Evolutionary conservation across 345 rosid species (phyloP).

Genomic region (Salix brachista): DNA sequence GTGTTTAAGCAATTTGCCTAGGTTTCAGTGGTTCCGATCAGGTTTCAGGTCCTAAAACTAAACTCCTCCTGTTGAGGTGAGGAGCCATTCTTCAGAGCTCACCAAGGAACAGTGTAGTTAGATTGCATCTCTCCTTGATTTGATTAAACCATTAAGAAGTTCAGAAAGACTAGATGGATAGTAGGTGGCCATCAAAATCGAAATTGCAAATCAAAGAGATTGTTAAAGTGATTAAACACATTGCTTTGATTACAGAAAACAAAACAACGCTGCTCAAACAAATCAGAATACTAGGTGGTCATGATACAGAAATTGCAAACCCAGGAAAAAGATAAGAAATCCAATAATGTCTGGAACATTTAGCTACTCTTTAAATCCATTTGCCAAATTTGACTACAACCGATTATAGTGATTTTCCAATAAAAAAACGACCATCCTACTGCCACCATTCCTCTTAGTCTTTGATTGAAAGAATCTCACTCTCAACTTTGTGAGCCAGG

Average conservation of each 20-base stretch:
- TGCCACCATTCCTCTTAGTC: background rate
- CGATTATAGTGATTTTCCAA: background rate
- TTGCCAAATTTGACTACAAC: background rate
- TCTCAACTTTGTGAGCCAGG: conserved; percentile 49
- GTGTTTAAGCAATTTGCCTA: too few species aligned
- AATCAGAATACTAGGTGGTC: background rate
- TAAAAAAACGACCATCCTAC: background rate
- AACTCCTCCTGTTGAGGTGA: too few species aligned
- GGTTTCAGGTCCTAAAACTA: too few species aligned
- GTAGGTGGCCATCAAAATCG: too few species aligned
- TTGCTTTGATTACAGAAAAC: background rate
- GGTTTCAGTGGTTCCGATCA: too few species aligned
- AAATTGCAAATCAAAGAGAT: too few species aligned
- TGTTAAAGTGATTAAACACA: too few species aligned
- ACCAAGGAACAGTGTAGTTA: too few species aligned
- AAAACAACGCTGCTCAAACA: background rate
- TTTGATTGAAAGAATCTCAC: background rate
- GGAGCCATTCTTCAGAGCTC: too few species aligned
- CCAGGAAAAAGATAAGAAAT: background rate
- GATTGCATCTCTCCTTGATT: too few species aligned
- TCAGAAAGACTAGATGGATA: too few species aligned
- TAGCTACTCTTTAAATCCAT: background rate
- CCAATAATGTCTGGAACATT: background rate
- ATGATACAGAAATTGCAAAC: background rate
- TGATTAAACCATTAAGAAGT: too few species aligned